These are phyloP conservation scores for Sporothrix inflata DNA, from an alignment of 2,329 filamentous ascomycete species.

Conservation along the genomic window DNA sequence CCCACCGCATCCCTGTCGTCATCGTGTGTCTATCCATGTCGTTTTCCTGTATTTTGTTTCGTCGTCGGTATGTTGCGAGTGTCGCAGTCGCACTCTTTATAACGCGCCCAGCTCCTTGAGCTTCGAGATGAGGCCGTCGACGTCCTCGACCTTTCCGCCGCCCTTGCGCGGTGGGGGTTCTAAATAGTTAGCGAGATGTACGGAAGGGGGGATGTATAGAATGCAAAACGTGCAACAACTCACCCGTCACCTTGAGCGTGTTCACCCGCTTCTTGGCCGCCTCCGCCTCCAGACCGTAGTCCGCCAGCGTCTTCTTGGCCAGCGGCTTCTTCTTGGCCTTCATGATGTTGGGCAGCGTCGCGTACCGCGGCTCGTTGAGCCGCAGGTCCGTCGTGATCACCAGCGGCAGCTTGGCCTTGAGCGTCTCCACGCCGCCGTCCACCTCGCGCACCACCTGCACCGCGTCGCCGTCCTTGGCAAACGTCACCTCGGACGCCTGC, in stretches of 20 bases:
- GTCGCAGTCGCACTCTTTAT: constrained; percentile 47
- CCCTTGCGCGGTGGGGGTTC: constrained; percentile 88
- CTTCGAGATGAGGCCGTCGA: constrained; percentile 90
- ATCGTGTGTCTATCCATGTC: neutral
- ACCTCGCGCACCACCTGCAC: constrained; percentile 88
- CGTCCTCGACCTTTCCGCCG: constrained; percentile 95
- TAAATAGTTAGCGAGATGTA: constrained; percentile 39
- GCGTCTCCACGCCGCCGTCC: constrained; percentile 90
- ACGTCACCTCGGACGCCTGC: constrained; percentile 82
- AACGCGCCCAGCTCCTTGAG: constrained; percentile 94
- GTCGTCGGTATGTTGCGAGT: neutral
- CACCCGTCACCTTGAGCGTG: constrained; percentile 84
- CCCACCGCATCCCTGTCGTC: neutral
- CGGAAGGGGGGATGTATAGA: neutral
- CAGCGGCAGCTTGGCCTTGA: constrained; percentile 84
- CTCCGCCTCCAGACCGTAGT: constrained; percentile 77
- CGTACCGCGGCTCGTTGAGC: constrained; percentile 93
- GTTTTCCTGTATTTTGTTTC: neutral
- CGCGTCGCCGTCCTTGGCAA: constrained; percentile 69
- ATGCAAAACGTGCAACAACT: constrained; percentile 40
- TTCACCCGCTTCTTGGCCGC: constrained; percentile 77
- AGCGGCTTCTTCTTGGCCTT: constrained; percentile 99
- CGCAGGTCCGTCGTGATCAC: constrained; percentile 93
- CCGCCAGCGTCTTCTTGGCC: constrained; percentile 84
- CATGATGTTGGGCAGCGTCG: constrained; percentile 97